phyloP scores from a whole-genome alignment of 306 rosid genomes.

The Cyamopsis tetragonoloba region DNA sequence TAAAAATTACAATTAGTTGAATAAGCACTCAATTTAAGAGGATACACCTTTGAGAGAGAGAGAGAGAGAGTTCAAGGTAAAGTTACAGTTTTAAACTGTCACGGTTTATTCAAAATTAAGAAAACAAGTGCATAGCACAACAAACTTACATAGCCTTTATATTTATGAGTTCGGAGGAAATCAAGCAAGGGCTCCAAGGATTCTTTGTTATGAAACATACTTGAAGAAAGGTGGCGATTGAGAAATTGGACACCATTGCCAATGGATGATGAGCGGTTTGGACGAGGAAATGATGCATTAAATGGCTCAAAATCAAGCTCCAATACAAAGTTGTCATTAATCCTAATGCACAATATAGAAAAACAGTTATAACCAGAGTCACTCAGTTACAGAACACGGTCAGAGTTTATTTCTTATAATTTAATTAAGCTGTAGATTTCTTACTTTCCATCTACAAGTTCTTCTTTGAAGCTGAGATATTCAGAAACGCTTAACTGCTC shows the following conservation, averaged over 20 bases:
- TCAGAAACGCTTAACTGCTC: conserved; percentile 84
- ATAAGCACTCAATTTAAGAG: not conserved
- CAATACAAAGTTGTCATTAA: conserved; percentile 39
- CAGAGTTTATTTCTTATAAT: not conserved
- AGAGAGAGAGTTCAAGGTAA: not conserved
- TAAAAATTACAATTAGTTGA: not conserved
- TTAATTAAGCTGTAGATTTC: conserved; percentile 25
- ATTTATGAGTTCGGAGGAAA: conserved; percentile 80
- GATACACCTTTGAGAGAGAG: not conserved
- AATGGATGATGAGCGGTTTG: conserved; percentile 80
- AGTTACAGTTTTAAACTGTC: not conserved
- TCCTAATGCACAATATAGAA: conserved; percentile 30
- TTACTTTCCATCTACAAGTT: conserved; percentile 68
- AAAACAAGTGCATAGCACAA: not conserved
- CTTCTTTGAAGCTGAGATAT: conserved; percentile 84
- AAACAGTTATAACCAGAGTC: not conserved
- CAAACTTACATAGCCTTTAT: conserved; percentile 68
- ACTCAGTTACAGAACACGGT: conserved; percentile 13
- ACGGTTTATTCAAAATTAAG: not conserved
- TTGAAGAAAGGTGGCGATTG: conserved; percentile 91
- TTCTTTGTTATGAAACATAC: conserved; percentile 78
- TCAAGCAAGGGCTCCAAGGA: conserved; percentile 77
- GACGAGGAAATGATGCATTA: conserved; percentile 84
- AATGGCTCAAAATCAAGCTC: conserved; percentile 97
- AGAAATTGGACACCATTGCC: conserved; percentile 98